Evolutionary conservation across 1,284 basidiomycete species (phyloP), one percentile per base, ranked within the genome.

Genomic region (Pascua sp.): DNA sequence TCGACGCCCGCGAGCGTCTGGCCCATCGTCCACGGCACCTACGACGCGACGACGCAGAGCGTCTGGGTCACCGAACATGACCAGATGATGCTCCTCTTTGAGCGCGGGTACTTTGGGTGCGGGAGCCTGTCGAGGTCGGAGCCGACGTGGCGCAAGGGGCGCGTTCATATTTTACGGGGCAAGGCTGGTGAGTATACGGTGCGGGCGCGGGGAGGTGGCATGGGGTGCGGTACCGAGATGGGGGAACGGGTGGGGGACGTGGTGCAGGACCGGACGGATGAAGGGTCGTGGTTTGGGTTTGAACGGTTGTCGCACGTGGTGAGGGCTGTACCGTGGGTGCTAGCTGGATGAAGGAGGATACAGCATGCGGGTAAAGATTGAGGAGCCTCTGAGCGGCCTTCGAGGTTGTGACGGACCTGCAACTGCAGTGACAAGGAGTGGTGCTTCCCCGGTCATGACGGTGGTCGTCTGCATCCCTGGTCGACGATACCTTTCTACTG

Each of bases 81-180:
- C 18, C 84, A 90, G 69, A 84, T 85, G 41, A 80, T 80, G 63
- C 77, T 87, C 1, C 81, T 98, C 32, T 99, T 96, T 90, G 81
- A 84, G 46, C 80, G 89, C 57, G 95, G 96, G 0, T 98, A 98
- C 80, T 98, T 98, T 73, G 95, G 96, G 17, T 98, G 98, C 75
- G 96, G 96, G 1, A 88, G 88, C 68, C 79, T 98, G 49, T 93
- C 90, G 41, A 79, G 96, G 53, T 95, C 91, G 74, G 96, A 98
- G 75, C 95, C 95, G 1, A 92, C 86, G 49, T 99, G 95, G 96
- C 79, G 87, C 62, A 83, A 83, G 39, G 81, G 90, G 59, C 85
- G 88, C 65, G 79, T 87, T 42, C 90, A 89, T 69, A 80, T 84
- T n/a, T 75, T 79, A 76, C 69, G 69, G 57, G 63, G 75, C 53